Evolutionary conservation across 139 green algal genomes (phyloP).

Genomic region (Asterochloris erici): DNA sequence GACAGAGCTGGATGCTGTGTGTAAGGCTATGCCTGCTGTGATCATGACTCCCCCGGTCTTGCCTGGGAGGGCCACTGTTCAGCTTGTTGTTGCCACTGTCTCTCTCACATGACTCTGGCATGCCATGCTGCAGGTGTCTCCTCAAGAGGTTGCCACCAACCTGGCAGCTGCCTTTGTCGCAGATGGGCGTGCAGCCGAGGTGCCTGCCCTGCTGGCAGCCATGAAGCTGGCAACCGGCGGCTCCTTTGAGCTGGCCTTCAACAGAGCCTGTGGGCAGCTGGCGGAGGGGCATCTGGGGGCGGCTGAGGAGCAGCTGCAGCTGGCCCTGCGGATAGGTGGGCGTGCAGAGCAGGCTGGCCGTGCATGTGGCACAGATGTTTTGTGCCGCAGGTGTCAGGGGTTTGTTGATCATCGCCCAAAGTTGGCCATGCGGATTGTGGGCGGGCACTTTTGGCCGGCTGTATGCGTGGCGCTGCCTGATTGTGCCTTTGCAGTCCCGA

Average conservation of each 20-base stretch:
- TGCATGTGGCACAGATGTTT: background rate
- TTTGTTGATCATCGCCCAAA: background rate
- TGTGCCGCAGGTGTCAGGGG: background rate
- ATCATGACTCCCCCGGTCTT: background rate
- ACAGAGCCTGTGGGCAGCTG: conserved; percentile 70
- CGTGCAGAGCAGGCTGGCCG: background rate
- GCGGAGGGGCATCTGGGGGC: conserved; percentile 40
- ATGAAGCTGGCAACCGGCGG: conserved; percentile 57
- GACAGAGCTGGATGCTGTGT: background rate
- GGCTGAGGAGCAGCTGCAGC: conserved; percentile 72
- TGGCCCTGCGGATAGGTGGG: conserved; percentile 63
- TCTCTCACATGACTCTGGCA: background rate
- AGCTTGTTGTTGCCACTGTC: background rate
- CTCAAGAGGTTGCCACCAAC: conserved; percentile 77
- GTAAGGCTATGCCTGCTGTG: background rate
- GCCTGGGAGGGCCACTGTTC: background rate
- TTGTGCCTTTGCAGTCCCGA: background rate
- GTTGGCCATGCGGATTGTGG: background rate
- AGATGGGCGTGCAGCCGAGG: conserved; percentile 49
- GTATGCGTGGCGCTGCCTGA: background rate
- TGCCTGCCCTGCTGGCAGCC: conserved; percentile 65
- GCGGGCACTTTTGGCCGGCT: too few relatives aligned
- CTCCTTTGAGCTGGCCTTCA: conserved; percentile 83
- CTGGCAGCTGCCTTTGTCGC: conserved; percentile 78
- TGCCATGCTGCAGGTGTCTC: conserved; percentile 29